phyloP scores from a whole-genome alignment of 2,329 filamentous ascomycete genomes.

The Aureobasidium zeae region DNA sequence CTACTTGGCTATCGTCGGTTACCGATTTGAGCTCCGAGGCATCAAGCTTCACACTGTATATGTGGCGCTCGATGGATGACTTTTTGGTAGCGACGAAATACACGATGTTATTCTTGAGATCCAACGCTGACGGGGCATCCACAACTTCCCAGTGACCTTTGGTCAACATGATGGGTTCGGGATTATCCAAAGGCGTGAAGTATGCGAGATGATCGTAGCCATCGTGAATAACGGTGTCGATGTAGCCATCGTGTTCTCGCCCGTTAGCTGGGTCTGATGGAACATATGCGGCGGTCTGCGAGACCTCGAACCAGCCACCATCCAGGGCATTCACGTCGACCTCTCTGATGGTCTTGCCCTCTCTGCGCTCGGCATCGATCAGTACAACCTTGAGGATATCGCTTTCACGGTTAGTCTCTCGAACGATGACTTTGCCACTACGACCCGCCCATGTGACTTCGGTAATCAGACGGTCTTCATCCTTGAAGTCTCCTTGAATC shows the following conservation, averaged over 20 bases:
- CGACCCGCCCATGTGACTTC: constrained; percentile 82
- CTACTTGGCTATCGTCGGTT: constrained; percentile 63
- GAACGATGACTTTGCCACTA: constrained; percentile 66
- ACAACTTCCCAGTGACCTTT: constrained; percentile 89
- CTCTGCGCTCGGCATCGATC: constrained; percentile 65
- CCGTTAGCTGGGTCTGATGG: constrained; percentile 72
- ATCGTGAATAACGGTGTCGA: constrained; percentile 80
- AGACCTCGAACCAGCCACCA: constrained; percentile 94
- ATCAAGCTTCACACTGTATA: constrained; percentile 82
- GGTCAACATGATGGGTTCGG: constrained; percentile 76
- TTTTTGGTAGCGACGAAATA: constrained; percentile 87
- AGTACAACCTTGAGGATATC: constrained; percentile 82
- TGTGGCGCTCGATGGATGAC: constrained; percentile 77
- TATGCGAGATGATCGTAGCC: constrained; percentile 88
- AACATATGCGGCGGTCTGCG: constrained; percentile 74
- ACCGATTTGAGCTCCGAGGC: constrained; percentile 61
- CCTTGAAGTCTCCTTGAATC: constrained; percentile 65
- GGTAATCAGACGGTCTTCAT: constrained; percentile 81
- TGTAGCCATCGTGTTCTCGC: constrained; percentile 68
- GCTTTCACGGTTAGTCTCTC: constrained; percentile 89
- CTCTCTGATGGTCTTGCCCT: constrained; percentile 68
- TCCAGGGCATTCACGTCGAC: constrained; percentile 77
- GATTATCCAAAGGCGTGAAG: constrained; percentile 77
- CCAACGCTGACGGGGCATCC: constrained; percentile 71
- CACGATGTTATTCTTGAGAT: constrained; percentile 74